Base-by-base conservation (phyloP, 169 alveolate genomes). In the Plasmodium reichenowi region DNA sequence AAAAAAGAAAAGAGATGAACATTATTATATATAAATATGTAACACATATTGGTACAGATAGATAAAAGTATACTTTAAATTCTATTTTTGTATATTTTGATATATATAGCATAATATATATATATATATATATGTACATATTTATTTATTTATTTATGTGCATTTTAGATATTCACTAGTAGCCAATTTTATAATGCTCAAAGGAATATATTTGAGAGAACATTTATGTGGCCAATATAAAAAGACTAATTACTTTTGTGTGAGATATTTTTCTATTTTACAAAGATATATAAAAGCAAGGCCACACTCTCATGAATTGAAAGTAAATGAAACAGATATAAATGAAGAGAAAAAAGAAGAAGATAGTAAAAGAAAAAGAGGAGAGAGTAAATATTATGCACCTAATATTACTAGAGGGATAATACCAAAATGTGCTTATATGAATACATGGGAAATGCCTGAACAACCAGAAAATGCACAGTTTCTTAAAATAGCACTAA, bases 401-500 rank as follows among this genome's bases (percentile, higher is more conserved):
- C 90, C 90, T 32, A 80, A 80, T 67, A 80, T 80, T 67, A 80
- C 90, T n/a, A 66, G 90, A 54, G 90, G 90, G 56, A 59, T 80
- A 67, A 80, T 80, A 80, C 90, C 90, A 2, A 80, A 80, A 80
- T 66, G 90, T 67, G 90, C 90, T 60, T 80, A 80, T 71, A 80
- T 80, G 80, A 80, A 80, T 62, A 80, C 72, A 56, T 94, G 96
- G 96, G 38, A 60, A 54, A 83, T 91, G 17, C 96, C 96, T 48
- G 75, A 66, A 20, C 95, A 88, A 63, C 95, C 96, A 8, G 80
- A 74, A 47, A 60, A 94, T 54, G 91, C 96, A 6, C 64, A 72
- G 26, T 68, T 88, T 63, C 73, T 94, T 15, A 90, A 88, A 63
- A 92, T 92, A 38, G 96, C 98, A 2, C 88, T 95, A 58, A 89